These are phyloP conservation scores for Fusarium sp. DNA, from an alignment of 2,329 filamentous ascomycete genomes.

Conservation along the genomic window DNA sequence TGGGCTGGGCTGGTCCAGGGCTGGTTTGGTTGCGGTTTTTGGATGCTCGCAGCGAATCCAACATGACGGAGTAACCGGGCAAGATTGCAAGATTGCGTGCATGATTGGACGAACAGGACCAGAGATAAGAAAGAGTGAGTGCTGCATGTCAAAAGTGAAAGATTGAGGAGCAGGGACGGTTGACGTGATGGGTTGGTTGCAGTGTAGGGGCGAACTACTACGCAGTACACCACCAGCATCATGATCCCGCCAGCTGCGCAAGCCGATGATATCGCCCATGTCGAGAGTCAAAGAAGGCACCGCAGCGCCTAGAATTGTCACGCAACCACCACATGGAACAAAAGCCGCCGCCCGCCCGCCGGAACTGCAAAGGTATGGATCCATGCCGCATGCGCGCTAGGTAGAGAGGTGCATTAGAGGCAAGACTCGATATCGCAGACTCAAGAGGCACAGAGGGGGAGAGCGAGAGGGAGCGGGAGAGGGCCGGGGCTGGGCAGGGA, in stretches of 20 bases:
- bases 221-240: background rate
- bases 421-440: conserved; percentile 21
- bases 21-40: conserved; percentile 11
- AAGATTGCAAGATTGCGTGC: background rate
- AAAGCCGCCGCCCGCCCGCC: conserved; percentile 27
- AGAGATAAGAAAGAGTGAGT: conserved; percentile 33
- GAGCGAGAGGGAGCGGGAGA: too few species aligned
- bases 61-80: background rate
- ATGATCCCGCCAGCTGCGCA: conserved; percentile 7
- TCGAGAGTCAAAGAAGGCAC: too few species aligned
- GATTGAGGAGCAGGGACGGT: conserved; percentile 8
- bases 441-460: too few species aligned
- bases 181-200: conserved; percentile 15
- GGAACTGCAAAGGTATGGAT: too few species aligned
- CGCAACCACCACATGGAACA: conserved; percentile 37
- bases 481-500: too few species aligned
- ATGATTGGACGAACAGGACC: conserved; percentile 30
- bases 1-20: too few species aligned
- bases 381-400: conserved; percentile 34
- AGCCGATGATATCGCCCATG: conserved; percentile 31
- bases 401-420: conserved; percentile 1
- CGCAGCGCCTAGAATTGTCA: conserved; percentile 27
- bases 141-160: background rate
- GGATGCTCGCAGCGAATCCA: conserved; percentile 1
- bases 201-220: background rate